A percentile compares a stretch with the other conserved stretches of the same genome.
These are phyloP conservation scores for Micractinium sp. DNA, from an alignment of 139 green algal genomes.

Conservation along the genomic window DNA sequence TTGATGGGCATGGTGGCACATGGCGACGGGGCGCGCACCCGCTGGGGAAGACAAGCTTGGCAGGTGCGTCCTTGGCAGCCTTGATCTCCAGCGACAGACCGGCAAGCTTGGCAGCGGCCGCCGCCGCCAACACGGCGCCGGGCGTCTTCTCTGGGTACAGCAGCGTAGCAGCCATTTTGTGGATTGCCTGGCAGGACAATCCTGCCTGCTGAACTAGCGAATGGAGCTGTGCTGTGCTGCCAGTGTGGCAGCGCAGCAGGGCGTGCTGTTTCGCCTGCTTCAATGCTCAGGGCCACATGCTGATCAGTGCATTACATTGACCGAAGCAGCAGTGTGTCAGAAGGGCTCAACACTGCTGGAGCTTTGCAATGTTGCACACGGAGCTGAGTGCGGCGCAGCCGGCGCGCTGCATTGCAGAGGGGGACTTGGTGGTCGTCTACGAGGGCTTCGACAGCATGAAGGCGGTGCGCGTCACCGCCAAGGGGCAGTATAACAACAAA, in stretches of 20 bases:
- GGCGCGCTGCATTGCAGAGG: constrained; percentile 31
- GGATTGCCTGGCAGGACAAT: background rate
- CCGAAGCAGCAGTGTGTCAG: background rate
- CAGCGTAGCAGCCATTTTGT: background rate
- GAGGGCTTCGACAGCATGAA: constrained; percentile 81
- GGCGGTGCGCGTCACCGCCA: constrained; percentile 51
- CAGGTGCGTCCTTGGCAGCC: constrained; percentile 63
- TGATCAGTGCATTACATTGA: background rate
- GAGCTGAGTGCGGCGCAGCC: background rate
- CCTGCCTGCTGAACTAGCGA: background rate
- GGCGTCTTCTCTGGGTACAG: constrained; percentile 23
- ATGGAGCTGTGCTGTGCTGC: background rate
- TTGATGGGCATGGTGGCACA: background rate
- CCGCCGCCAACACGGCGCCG: constrained; percentile 12
- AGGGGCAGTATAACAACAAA: constrained; percentile 57
- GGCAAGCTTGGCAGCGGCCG: constrained; percentile 48
- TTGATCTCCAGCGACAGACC: constrained; percentile 33
- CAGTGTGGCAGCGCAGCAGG: background rate
- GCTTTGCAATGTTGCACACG: constrained; percentile 27
- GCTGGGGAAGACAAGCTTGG: constrained; percentile 55
- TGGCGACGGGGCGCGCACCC: constrained; percentile 50
- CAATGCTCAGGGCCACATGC: background rate
- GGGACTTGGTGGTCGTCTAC: constrained; percentile 89
- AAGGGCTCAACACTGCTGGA: too few species aligned
- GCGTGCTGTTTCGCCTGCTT: background rate